Conservation (phyloP, 1,284 basidiomycete species). For the Calocybe gambosa region DNA sequence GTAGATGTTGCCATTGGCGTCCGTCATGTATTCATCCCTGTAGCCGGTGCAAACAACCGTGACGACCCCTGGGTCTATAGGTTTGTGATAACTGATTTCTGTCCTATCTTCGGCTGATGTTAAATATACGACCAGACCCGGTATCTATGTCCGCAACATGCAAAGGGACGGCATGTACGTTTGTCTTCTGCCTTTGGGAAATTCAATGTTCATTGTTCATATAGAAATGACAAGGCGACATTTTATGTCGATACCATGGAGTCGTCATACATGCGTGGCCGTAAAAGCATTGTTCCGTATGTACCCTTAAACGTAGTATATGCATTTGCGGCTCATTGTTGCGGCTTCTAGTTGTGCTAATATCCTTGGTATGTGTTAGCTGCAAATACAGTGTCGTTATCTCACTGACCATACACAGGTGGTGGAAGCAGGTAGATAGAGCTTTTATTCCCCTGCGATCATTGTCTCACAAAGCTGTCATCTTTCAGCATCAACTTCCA, state of each 20-base stretch:
- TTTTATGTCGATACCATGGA: conserved; percentile 60
- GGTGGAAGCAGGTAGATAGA: conserved; percentile 44
- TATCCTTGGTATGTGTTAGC: conserved; percentile 43
- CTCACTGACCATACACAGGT: conserved; percentile 22
- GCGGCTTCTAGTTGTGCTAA: conserved; percentile 50
- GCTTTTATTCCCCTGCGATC: neutral
- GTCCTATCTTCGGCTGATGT: conserved; percentile 4
- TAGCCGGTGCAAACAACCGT: conserved; percentile 63
- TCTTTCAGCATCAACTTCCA: conserved; percentile 60
- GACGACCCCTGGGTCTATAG: conserved; percentile 72
- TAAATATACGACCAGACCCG: conserved; percentile 35
- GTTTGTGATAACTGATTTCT: conserved; percentile 20
- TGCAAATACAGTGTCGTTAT: neutral
- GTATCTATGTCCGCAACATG: conserved; percentile 67
- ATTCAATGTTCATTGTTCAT: conserved; percentile 5
- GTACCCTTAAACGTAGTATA: conserved; percentile 20
- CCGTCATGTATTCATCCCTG: neutral
- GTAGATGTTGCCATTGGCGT: conserved; percentile 3
- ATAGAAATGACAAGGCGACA: conserved; percentile 66
- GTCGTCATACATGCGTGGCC: conserved; percentile 54
- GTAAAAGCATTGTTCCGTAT: conserved; percentile 62
- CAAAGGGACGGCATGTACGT: conserved; percentile 59
- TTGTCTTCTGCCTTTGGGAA: neutral
- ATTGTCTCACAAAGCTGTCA: conserved; percentile 4
- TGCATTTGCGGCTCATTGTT: neutral